Conservation (phyloP, 2,329 filamentous ascomycete species). For the Calonectria ilicicola region DNA sequence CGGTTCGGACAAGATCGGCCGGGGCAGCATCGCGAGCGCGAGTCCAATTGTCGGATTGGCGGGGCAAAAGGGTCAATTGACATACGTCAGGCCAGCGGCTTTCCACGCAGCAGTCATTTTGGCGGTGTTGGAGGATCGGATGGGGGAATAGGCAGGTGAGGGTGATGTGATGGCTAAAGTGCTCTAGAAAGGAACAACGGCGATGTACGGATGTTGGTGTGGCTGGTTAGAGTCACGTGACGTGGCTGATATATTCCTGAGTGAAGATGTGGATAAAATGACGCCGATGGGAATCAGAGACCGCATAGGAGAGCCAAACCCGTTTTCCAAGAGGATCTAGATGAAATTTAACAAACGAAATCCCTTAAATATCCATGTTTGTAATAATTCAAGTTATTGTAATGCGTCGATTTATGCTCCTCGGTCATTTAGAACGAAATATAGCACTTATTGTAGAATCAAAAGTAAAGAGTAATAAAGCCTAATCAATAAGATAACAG, state of each 20-base stretch:
- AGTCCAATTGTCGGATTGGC: slow-evolving; percentile 29
- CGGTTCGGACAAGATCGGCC: slow-evolving; percentile 34
- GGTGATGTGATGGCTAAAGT: slow-evolving; percentile 51
- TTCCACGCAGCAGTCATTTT: slow-evolving; percentile 99
- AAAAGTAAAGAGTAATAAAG: no score
- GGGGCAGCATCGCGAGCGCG: slow-evolving; percentile 2
- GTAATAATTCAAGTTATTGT: no score
- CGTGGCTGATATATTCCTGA: not conserved
- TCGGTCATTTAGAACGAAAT: no score
- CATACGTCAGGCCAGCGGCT: slow-evolving; percentile 95
- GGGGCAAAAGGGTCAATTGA: slow-evolving; percentile 48
- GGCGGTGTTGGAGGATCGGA: slow-evolving; percentile 57
- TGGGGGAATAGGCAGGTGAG: slow-evolving; percentile 43
- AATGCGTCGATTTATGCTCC: no score
- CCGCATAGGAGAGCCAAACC: no score
- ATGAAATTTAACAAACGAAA: no score
- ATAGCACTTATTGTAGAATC: no score
- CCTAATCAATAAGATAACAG: no score
- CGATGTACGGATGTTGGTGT: not conserved
- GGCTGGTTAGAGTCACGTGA: slow-evolving; percentile 28
- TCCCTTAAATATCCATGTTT: no score
- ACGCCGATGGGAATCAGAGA: no score
- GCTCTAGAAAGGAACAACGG: slow-evolving; percentile 46
- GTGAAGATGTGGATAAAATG: no score
- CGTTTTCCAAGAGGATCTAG: no score